Percentiles rank a stretch among this genome's conserved stretches.
phyloP scores from a whole-genome alignment of 768 basidiomycete genomes.

The Lactifluus piperatus region DNA sequence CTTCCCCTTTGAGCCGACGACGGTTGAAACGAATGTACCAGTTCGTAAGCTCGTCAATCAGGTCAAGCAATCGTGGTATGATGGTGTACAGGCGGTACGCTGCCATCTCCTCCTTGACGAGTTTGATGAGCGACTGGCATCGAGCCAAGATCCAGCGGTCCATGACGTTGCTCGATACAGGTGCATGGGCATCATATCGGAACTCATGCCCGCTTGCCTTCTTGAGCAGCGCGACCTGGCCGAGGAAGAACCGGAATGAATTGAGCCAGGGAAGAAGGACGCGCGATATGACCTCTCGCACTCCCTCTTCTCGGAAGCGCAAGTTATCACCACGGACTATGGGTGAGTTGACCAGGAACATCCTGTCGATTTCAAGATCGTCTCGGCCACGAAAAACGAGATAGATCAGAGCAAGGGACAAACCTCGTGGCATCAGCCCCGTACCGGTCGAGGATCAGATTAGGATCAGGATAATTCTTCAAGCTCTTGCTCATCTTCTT shows the following conservation, averaged over 20 bases:
- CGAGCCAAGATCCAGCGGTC: constrained; percentile 96
- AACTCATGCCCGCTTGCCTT: constrained; percentile 73
- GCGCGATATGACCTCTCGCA: constrained; percentile 92
- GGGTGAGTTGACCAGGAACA: constrained; percentile 98
- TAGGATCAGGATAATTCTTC: constrained; percentile 95
- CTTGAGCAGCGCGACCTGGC: constrained; percentile 82
- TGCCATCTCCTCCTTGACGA: constrained; percentile 92
- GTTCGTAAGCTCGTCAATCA: constrained; percentile 95
- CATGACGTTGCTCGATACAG: constrained; percentile 88
- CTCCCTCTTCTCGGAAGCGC: constrained; percentile 96
- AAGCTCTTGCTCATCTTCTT: constrained; percentile 99
- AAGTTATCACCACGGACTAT: constrained; percentile 97
- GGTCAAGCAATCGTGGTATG: constrained; percentile 85
- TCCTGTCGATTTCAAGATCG: constrained; percentile 36
- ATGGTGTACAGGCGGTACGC: constrained; percentile 97
- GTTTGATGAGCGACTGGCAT: constrained; percentile 92
- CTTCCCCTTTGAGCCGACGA: constrained; percentile 89
- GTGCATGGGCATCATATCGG: constrained; percentile 79
- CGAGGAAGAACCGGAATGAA: constrained; percentile 97
- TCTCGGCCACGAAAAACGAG: neutral
- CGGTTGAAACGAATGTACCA: constrained; percentile 99
- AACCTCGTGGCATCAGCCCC: constrained; percentile 94
- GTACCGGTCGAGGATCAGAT: constrained; percentile 78
- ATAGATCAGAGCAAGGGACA: neutral
- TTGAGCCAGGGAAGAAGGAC: constrained; percentile 98